Evolutionary conservation across 768 basidiomycete species (phyloP), one percentile per base, ranked within the genome.

Genomic region (Leccinum ochraceum): DNA sequence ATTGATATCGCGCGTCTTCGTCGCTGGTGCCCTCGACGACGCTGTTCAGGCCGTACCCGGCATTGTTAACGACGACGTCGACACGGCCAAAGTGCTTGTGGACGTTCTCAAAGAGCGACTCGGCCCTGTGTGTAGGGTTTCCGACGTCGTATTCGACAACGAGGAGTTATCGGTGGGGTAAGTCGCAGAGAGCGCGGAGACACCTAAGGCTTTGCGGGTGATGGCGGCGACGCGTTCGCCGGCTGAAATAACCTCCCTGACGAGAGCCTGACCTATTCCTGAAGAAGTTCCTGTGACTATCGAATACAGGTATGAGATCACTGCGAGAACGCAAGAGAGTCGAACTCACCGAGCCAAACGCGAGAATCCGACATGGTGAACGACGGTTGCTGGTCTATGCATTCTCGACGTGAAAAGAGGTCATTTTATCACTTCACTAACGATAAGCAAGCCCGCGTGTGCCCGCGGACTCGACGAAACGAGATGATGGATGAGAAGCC

Each of bases 251-350:
- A 61, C 71, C 2, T 72, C 64, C 22, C 65, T 72, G 20, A 71
- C 70, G n/a, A 74, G 65, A 13, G 63, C 57, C 17, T 71, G 71
- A 3, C 80, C 79, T 42, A 81, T 75, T 17, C 79, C 78, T 1
- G 76, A 59, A 1, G 76, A 77, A 5, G 78, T 67, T 44, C 79
- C 80, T 17, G 78, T 80, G 46, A 80, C 82, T 78, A 16, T 52
- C 10, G 10, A 44, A 20, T 7, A 10, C 30, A 42, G 2, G 30
- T 8, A 24, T 11, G 11, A 68, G 57, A 59, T 8, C 39, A 46
- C 10, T 13, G 51, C 6, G 3, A 26, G 26, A 26, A 26, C 16
- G n/a, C 17, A 6, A 34, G 9, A 39, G 11, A 4, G 16, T 24
- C 7, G 3, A 14, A 64, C 68, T 54, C 55, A 69, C 67, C 58